Evolutionary conservation across 305 asterid genomes (phyloP).

Genomic region (Plantago rigida): DNA sequence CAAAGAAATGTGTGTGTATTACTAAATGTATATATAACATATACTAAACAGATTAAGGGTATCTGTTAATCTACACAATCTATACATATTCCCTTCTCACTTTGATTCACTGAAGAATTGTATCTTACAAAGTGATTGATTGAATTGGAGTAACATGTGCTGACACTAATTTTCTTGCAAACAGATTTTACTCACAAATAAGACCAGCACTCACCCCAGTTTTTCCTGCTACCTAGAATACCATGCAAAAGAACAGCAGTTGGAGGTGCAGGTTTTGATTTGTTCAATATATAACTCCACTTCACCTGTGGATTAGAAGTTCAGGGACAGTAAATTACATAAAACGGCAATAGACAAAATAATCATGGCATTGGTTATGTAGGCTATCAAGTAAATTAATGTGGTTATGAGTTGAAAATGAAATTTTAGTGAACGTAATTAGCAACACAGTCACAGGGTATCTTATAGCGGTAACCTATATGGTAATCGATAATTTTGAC

Average conservation of each 20-base stretch:
- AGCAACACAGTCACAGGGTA: neutral
- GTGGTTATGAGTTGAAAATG: neutral
- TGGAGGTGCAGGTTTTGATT: slow-evolving; percentile 75
- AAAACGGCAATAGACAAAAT: slow-evolving; percentile 5
- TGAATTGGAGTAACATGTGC: slow-evolving; percentile 1
- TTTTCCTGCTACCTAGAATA: slow-evolving; percentile 91
- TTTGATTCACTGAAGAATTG: neutral
- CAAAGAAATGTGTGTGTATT: too few species aligned
- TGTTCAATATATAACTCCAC: slow-evolving; percentile 80
- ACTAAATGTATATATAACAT: too few species aligned
- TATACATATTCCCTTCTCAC: too few species aligned
- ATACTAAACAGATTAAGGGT: too few species aligned
- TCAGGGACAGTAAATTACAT: slow-evolving; percentile 19
- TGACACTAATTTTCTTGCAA: slow-evolving; percentile 14
- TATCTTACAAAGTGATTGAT: neutral
- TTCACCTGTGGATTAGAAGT: slow-evolving; percentile 50
- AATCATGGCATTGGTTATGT: neutral
- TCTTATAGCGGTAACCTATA: too few species aligned
- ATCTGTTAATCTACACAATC: neutral
- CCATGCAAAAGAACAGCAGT: slow-evolving; percentile 96
- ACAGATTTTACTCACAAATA: slow-evolving; percentile 23
- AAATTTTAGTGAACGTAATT: slow-evolving; percentile 4
- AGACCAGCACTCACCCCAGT: slow-evolving; percentile 58
- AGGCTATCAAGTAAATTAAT: neutral
- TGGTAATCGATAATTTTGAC: too few species aligned